phyloP scores from a whole-genome alignment of 495 filamentous ascomycete species.

The Xeromyces bisporus region DNA sequence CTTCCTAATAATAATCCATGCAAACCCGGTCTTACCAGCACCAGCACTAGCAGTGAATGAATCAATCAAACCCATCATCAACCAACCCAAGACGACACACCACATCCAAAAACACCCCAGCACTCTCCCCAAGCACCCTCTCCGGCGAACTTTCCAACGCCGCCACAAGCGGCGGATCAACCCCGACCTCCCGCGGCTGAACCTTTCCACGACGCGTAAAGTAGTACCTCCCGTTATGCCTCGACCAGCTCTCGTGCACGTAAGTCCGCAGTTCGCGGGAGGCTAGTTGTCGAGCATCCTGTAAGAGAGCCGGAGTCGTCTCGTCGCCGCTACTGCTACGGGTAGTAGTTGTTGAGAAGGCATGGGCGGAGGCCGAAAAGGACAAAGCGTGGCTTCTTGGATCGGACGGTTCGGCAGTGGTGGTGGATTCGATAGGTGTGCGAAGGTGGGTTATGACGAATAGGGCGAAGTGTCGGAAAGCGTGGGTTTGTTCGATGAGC shows the following conservation, averaged over 20 bases:
- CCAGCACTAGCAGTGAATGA: not conserved
- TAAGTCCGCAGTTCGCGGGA: conserved; percentile 22
- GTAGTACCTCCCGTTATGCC: conserved; percentile 23
- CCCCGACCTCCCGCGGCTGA: conserved; percentile 16
- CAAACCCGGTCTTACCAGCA: not conserved
- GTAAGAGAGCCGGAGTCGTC: conserved; percentile 9
- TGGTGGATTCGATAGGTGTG: not conserved
- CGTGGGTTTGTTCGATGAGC: conserved; percentile 13
- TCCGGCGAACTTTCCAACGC: conserved; percentile 9
- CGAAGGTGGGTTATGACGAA: conserved; percentile 12
- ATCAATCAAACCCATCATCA: not conserved
- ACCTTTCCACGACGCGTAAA: conserved; percentile 22
- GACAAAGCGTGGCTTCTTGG: too few relatives aligned
- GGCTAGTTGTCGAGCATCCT: conserved; percentile 12
- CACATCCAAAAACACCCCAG: conserved; percentile 6
- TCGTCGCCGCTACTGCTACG: too few relatives aligned
- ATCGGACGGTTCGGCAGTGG: not conserved
- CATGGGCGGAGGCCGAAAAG: too few relatives aligned
- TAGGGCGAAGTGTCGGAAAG: conserved; percentile 18
- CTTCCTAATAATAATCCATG: not conserved
- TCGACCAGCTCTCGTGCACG: conserved; percentile 21
- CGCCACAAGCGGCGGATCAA: conserved; percentile 10
- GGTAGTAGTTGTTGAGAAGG: not conserved
- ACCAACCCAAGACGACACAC: conserved; percentile 11
- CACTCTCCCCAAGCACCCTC: conserved; percentile 10